Conservation (phyloP, 768 basidiomycete species). For the Pulveroboletus sp. region DNA sequence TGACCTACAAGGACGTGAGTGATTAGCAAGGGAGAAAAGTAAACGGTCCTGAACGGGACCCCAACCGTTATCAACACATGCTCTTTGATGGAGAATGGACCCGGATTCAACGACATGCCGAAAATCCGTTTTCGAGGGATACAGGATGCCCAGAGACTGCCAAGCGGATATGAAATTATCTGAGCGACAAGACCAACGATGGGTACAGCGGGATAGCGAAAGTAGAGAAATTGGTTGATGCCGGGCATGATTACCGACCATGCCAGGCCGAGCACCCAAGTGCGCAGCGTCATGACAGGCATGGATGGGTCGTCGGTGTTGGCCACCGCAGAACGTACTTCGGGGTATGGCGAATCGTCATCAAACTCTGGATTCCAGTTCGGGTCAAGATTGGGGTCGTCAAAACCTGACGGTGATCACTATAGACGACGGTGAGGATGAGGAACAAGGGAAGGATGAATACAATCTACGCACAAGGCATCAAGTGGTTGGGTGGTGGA, state of each 20-base stretch:
- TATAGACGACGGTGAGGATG: neutral
- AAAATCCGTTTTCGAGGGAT: constrained; percentile 54
- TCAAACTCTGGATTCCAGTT: constrained; percentile 26
- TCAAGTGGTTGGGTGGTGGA: constrained; percentile 11
- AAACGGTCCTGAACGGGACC: constrained; percentile 24
- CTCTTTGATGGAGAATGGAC: constrained; percentile 74
- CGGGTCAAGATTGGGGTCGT: constrained; percentile 28
- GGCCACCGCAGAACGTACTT: constrained; percentile 64
- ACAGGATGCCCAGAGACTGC: constrained; percentile 49
- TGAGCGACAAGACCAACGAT: constrained; percentile 67
- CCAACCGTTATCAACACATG: constrained; percentile 62
- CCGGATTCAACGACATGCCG: constrained; percentile 64
- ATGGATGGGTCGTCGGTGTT: constrained; percentile 67
- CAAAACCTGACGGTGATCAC: constrained; percentile 6
- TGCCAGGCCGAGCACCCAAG: constrained; percentile 67
- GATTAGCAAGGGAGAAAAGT: constrained; percentile 16
- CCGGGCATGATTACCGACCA: constrained; percentile 65
- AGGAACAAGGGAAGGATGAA: neutral
- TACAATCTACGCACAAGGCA: constrained; percentile 15
- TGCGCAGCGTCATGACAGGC: constrained; percentile 57
- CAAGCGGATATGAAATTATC: constrained; percentile 65
- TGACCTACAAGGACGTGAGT: constrained; percentile 32
- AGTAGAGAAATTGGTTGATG: constrained; percentile 74
- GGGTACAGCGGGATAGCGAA: constrained; percentile 64
- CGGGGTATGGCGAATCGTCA: constrained; percentile 70